phyloP scores from a whole-genome alignment of 2,329 filamentous ascomycete genomes.

The Capronia americana region DNA sequence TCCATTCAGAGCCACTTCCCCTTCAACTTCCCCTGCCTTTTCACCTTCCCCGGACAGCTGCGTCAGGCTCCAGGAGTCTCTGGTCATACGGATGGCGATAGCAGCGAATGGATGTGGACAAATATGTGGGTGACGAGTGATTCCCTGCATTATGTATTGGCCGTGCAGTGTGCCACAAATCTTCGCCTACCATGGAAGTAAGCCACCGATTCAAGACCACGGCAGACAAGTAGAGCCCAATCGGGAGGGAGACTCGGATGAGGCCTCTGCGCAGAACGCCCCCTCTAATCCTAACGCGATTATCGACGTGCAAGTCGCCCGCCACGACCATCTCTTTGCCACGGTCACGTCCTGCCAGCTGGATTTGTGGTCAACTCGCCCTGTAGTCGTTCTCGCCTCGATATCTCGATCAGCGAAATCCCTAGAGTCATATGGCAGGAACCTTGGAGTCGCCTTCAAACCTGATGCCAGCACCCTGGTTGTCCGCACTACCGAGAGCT shows the following conservation, averaged over 20 bases:
- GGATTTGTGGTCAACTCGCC: slow-evolving; percentile 97
- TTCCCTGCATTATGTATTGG: slow-evolving; percentile 52
- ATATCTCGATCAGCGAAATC: slow-evolving; percentile 83
- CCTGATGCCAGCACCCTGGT: slow-evolving; percentile 93
- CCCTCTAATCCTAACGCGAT: slow-evolving; percentile 52
- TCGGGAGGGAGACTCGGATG: slow-evolving; percentile 25
- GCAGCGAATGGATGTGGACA: background rate
- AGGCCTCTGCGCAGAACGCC: slow-evolving; percentile 18
- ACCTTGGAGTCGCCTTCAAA: slow-evolving; percentile 81
- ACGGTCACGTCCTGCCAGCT: slow-evolving; percentile 84
- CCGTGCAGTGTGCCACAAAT: slow-evolving; percentile 57
- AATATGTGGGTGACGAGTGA: slow-evolving; percentile 35
- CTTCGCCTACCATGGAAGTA: slow-evolving; percentile 56
- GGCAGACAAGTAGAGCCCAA: slow-evolving; percentile 42
- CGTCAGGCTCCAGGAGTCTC: background rate
- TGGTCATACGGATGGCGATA: background rate
- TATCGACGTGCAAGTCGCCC: slow-evolving; percentile 75
- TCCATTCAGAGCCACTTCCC: background rate
- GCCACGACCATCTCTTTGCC: slow-evolving; percentile 82
- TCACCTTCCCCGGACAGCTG: background rate
- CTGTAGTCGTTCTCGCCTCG: slow-evolving; percentile 84
- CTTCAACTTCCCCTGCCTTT: background rate
- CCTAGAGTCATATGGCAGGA: slow-evolving; percentile 80
- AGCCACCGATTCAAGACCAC: slow-evolving; percentile 43
- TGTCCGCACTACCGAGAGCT: slow-evolving; percentile 83